Percentiles rank a stretch among this genome's conserved stretches.
These are phyloP conservation scores for Trametes sp. DNA, from an alignment of 1,284 basidiomycete genomes.

Conservation along the genomic window DNA sequence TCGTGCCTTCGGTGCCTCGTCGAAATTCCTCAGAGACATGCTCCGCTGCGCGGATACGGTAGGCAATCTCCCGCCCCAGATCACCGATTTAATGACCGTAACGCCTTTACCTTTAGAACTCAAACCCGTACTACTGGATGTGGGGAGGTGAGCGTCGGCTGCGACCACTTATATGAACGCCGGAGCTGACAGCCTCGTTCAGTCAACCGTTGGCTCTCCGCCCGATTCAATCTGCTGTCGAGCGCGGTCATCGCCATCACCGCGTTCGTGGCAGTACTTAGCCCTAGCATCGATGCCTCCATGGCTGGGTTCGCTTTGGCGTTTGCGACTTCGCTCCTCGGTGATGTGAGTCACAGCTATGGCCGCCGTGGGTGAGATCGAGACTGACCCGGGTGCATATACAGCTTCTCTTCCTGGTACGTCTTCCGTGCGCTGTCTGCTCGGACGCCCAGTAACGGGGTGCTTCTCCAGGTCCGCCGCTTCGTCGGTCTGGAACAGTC, in stretches of 20 bases:
- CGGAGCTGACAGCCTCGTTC: constrained; percentile 24
- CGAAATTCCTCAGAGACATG: constrained; percentile 89
- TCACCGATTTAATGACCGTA: constrained; percentile 21
- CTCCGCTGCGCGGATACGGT: constrained; percentile 83
- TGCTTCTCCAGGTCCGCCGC: constrained; percentile 55
- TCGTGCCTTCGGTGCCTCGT: constrained; percentile 88
- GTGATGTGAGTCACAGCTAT: constrained; percentile 61
- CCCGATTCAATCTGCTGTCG: constrained; percentile 86
- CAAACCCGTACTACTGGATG: constrained; percentile 86
- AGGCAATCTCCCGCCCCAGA: constrained; percentile 11
- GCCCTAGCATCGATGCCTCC: constrained; percentile 77
- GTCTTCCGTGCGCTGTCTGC: constrained; percentile 14
- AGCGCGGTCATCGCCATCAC: constrained; percentile 76
- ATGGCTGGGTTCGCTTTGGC: constrained; percentile 87
- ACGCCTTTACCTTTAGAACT: constrained; percentile 56
- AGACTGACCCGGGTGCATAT: constrained; percentile 41
- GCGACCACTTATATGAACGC: not conserved
- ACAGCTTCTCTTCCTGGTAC: constrained; percentile 59
- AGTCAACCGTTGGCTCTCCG: constrained; percentile 85
- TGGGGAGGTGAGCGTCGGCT: constrained; percentile 71
- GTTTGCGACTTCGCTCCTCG: constrained; percentile 80
- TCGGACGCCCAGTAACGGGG: constrained; percentile 16
- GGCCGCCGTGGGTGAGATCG: not conserved
- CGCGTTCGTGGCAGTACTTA: constrained; percentile 71
- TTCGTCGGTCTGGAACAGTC: constrained; percentile 91